Percentiles rank a stretch among this genome's conserved stretches.
phyloP scores from a whole-genome alignment of 2,329 filamentous ascomycete genomes.

The Fusarium nisikadoi region DNA sequence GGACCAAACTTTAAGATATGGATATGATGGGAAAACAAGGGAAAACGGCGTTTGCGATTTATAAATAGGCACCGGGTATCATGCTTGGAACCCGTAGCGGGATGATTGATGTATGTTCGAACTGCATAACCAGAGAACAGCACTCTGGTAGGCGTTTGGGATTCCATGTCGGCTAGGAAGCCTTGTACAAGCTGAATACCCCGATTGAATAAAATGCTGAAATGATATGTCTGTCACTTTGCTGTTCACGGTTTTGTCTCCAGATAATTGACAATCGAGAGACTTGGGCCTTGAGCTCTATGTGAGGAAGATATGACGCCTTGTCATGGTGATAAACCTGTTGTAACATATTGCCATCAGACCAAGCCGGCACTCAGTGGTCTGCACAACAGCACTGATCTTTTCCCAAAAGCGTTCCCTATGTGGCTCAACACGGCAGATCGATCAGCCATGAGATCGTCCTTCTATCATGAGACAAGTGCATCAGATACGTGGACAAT shows the following conservation, averaged over 20 bases:
- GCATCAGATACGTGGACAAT: constrained; percentile 3
- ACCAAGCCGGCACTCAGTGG: background rate
- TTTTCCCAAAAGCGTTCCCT: background rate
- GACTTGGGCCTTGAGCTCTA: background rate
- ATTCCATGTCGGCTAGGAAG: constrained; percentile 26
- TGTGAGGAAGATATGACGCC: background rate
- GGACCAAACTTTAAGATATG: constrained; percentile 37
- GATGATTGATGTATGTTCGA: constrained; percentile 24
- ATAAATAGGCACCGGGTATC: constrained; percentile 12
- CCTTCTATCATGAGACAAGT: constrained; percentile 18
- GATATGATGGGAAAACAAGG: constrained; percentile 17
- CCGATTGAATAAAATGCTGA: constrained; percentile 17
- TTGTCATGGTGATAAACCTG: background rate
- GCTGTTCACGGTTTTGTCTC: background rate
- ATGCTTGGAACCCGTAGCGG: constrained; percentile 23
- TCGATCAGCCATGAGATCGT: constrained; percentile 6
- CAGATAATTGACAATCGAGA: background rate
- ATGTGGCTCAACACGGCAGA: background rate
- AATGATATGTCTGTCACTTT: background rate
- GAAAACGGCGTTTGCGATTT: constrained; percentile 33
- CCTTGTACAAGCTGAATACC: constrained; percentile 38
- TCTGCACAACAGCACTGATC: background rate
- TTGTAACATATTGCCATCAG: background rate
- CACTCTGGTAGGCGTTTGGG: constrained; percentile 38
- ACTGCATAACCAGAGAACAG: constrained; percentile 31